Evolutionary conservation across 176 grass and related monocot genomes (phyloP), one percentile per base, ranked within the genome.

Genomic region (Leersia perrieri): DNA sequence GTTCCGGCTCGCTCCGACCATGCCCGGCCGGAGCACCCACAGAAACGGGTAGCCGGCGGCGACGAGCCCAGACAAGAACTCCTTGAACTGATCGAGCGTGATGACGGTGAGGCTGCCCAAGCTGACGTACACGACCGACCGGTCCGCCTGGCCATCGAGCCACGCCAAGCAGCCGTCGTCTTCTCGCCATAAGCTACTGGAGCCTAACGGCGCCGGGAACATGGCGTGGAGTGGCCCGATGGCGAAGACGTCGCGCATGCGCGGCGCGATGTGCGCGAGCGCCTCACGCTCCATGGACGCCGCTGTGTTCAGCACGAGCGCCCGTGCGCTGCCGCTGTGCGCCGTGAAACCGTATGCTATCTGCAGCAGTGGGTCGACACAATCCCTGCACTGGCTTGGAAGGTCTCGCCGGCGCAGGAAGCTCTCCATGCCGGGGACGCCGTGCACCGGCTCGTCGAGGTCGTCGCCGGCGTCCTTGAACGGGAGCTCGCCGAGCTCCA

Each of bases 121-220:
- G 69, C 88, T 94, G 10, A 84, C 82, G 63, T 91, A 91, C 26
- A 91, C 75, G 14, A 94, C 92, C 13, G 92, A 91, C 14, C 68
- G 49, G 42, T 80, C 57, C 18, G 79, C 68, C 14, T 88, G 92
- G n/a, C 44, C 66, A 77, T 94, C 70, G 20, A 94, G 92, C 88
- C 92, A 91, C 33, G 79, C 57, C 25, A 81, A 14, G 82, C 65
- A 88, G 13, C 58, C 47, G 11, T 63, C 47, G 72, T 88, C 92
- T 45, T 81, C 82, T 18, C 35, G 63, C 92, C 82, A 91, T 36
- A 86, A 62, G 61, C 77, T 86, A 7, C 58, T 28, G 33, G 63
- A 62, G 5, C 9, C 47, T 12, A 64, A n/a, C 68, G 68, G 2
- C 5, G 12, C 25, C 5, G n/a, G 25, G 39, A 14, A 45, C 68